phyloP scores from a whole-genome alignment of 345 rosid genomes.

The Combretum micranthum region DNA sequence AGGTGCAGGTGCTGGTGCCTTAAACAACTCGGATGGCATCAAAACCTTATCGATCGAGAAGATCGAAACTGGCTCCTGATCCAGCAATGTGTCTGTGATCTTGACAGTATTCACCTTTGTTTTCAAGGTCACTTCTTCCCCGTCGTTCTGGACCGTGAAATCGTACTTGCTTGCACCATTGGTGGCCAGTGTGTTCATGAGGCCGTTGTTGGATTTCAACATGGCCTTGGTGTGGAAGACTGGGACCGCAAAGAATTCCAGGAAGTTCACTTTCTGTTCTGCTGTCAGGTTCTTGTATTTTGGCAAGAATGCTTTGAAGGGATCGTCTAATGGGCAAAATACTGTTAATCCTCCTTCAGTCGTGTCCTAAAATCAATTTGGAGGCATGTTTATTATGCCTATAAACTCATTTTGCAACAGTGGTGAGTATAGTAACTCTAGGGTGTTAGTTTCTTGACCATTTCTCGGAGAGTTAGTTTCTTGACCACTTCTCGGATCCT shows the following conservation, averaged over 20 bases:
- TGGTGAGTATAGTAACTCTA: too few relatives aligned
- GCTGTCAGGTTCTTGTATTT: conserved; percentile 85
- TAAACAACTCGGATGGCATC: conserved; percentile 77
- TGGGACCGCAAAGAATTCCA: conserved; percentile 73
- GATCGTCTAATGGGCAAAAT: conserved; percentile 90
- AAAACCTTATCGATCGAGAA: conserved; percentile 70
- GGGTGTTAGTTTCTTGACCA: too few relatives aligned
- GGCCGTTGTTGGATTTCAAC: conserved; percentile 90
- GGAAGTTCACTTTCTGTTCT: conserved; percentile 54
- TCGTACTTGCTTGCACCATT: conserved; percentile 78
- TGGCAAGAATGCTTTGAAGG: conserved; percentile 82
- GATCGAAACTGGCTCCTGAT: conserved; percentile 81
- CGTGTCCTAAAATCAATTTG: conserved; percentile 41
- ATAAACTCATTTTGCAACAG: too few relatives aligned
- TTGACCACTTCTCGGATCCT: too few relatives aligned
- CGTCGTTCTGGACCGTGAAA: conserved; percentile 85
- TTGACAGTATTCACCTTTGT: conserved; percentile 62
- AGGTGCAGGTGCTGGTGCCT: conserved; percentile 47
- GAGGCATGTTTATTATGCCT: not conserved
- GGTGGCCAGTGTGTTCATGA: conserved; percentile 91
- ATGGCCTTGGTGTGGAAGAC: conserved; percentile 64
- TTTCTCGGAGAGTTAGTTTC: too few relatives aligned
- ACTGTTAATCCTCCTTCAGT: conserved; percentile 84
- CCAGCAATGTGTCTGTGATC: conserved; percentile 65
- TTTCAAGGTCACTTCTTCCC: conserved; percentile 66